Percentiles rank a stretch among this genome's conserved stretches.
Conservation (phyloP, 2,329 filamentous ascomycete species). For the Berkeleyomyces basicola region DNA sequence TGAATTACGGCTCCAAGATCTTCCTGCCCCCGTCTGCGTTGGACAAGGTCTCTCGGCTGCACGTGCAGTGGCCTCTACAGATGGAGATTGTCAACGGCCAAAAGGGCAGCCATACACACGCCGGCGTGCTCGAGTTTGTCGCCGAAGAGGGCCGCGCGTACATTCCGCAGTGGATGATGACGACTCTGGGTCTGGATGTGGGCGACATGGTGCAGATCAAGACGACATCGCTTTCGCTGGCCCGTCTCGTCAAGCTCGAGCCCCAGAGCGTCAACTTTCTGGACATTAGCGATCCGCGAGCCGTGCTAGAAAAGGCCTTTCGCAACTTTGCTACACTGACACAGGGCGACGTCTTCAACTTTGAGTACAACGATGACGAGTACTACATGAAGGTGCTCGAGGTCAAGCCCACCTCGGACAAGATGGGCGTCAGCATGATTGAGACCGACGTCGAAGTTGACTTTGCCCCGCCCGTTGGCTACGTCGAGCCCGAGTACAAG, state of each 20-base stretch:
- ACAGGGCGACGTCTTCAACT: conserved; percentile 88
- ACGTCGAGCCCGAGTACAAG: conserved; percentile 64
- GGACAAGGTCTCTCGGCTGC: conserved; percentile 87
- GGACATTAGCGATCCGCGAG: conserved; percentile 92
- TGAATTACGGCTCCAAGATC: conserved; percentile 96
- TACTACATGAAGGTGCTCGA: conserved; percentile 90
- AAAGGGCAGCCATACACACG: conserved; percentile 67
- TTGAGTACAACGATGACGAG: conserved; percentile 85
- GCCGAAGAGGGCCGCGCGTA: conserved; percentile 95
- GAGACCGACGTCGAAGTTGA: conserved; percentile 96
- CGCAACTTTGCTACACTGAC: conserved; percentile 89
- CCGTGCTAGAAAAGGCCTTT: conserved; percentile 91
- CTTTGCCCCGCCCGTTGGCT: conserved; percentile 85
- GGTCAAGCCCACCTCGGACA: conserved; percentile 69
- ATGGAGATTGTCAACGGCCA: conserved; percentile 91
- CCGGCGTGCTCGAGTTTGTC: conserved; percentile 91
- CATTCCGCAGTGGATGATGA: conserved; percentile 95
- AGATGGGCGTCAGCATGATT: conserved; percentile 81
- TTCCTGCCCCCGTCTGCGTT: conserved; percentile 91
- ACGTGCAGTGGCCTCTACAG: conserved; percentile 93
- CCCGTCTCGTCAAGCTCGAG: conserved; percentile 89
- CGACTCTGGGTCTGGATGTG: conserved; percentile 72
- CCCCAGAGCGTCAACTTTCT: conserved; percentile 87
- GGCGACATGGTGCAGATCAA: conserved; percentile 92
- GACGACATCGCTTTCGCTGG: conserved; percentile 79